Percentiles rank a stretch among this genome's conserved stretches.
Conservation (phyloP, 768 basidiomycete species). For the Lactarius evosmus region DNA sequence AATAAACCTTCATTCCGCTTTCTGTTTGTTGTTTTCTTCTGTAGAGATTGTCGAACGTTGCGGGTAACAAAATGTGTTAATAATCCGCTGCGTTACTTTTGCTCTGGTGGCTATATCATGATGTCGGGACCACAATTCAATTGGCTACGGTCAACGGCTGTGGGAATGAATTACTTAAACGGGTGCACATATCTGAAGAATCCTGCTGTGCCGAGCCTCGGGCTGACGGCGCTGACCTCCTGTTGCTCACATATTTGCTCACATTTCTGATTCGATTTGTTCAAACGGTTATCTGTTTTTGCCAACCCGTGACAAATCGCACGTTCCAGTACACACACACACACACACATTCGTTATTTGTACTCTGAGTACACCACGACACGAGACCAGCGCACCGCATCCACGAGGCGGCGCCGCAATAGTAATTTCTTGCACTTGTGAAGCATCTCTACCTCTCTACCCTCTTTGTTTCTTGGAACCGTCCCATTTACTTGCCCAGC, state of each 20-base stretch:
- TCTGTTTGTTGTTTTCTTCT: not conserved
- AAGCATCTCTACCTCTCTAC: not conserved
- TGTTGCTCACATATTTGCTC: slow-evolving; percentile 11
- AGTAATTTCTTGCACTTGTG: not conserved
- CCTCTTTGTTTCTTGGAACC: not conserved
- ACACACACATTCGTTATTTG: not conserved
- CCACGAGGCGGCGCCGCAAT: slow-evolving; percentile 9
- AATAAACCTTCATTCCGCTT: slow-evolving; percentile 15
- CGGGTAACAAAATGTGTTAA: not conserved
- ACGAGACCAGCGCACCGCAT: slow-evolving; percentile 8
- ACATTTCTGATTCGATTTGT: not conserved
- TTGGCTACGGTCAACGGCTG: too few relatives aligned
- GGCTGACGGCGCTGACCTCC: too few relatives aligned
- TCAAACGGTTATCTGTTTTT: not conserved
- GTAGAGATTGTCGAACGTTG: not conserved
- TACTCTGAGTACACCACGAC: not conserved
- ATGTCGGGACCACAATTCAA: too few relatives aligned
- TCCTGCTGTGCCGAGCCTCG: too few relatives aligned
- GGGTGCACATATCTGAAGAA: too few relatives aligned
- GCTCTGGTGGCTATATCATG: too few relatives aligned
- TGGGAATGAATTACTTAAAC: not conserved
- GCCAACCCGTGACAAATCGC: not conserved
- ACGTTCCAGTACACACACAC: not conserved
- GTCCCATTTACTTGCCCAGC: not conserved
- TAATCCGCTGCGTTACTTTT: too few relatives aligned